A percentile compares a stretch with the other conserved stretches of the same genome.
phyloP scores from a whole-genome alignment of 306 rosid genomes.

The Argentina anserina region DNA sequence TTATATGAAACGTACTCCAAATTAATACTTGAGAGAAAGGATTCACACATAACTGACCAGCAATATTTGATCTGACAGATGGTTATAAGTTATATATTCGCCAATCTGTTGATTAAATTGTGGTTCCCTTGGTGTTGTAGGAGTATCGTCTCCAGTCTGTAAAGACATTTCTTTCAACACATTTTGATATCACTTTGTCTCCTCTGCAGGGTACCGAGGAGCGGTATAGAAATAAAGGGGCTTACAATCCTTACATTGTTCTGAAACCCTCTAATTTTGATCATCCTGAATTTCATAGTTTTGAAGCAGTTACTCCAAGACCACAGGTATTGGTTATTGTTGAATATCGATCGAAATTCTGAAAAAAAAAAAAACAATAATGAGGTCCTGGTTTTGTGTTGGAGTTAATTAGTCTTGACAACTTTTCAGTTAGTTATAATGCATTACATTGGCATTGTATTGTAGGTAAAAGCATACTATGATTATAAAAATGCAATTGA shows the following conservation, averaged over 20 bases:
- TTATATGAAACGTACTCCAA: neutral
- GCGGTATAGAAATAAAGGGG: slow-evolving; percentile 76
- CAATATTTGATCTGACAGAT: neutral
- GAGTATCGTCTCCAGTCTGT: neutral
- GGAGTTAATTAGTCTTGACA: neutral
- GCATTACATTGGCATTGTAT: slow-evolving; percentile 5
- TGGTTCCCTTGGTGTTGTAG: neutral
- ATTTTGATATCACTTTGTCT: slow-evolving; percentile 6
- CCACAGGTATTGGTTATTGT: slow-evolving; percentile 53
- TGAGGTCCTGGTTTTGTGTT: neutral
- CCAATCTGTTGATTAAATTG: neutral
- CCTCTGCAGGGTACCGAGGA: slow-evolving; percentile 55
- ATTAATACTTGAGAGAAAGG: neutral
- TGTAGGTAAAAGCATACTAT: slow-evolving; percentile 66
- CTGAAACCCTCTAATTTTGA: slow-evolving; percentile 72
- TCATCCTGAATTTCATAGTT: slow-evolving; percentile 62
- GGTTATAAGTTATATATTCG: neutral
- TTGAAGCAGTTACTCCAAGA: slow-evolving; percentile 70
- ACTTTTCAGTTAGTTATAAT: neutral
- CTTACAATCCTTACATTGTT: slow-evolving; percentile 73
- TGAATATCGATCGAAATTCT: neutral
- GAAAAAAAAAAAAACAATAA: neutral
- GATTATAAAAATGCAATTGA: slow-evolving; percentile 68
- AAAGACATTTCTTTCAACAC: neutral
- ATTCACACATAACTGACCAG: neutral